Evolutionary conservation across 2,329 filamentous ascomycete species (phyloP), one percentile per base, ranked within the genome.

Genomic region (Purpureocillium takamizusanense): DNA sequence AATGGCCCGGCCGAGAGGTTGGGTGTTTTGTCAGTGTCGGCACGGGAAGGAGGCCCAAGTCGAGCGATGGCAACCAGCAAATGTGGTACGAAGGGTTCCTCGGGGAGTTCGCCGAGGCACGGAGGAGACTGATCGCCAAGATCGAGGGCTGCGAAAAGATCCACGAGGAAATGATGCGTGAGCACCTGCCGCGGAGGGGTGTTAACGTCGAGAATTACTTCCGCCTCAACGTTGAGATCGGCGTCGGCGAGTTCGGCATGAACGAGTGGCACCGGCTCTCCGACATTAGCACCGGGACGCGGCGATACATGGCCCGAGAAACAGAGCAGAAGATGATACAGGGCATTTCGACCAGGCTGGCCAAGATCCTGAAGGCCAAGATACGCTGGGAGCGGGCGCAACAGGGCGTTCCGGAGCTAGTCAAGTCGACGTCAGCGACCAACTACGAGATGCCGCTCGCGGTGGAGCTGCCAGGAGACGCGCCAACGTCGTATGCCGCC

Each of bases 161-260:
- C 2, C 92, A 98, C 57, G 79, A 86, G 54, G 77, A 78, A 50
- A 94, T 97, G 88, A 65, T 83, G 42, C 78, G 76, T 42, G 84
- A 94, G 35, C 78, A 89, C 48, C 69, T 97, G 16, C 65, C 76
- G 7, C 84, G 81, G 57, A 78, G 88, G 27, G 78, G 83, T 18
- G 86, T 97, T 42, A 89, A 84, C 51, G 75, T 78, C 37, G 89
- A 95, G 42, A 86, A 94, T 57, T 98, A 98, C 65, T 94, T 88
- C 59, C 83, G 92, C 7, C 69, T 97, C n/a, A 98, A 98, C 47
- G 92, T 97, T 31, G 89, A 97, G 55, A 81, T 95, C 13, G 92
- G 90, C 1, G 89, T 97, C 3, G 89, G 90, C 38, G 92, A 97
- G 55, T 97, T 95, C 57, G 90, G 86, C 37, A 97, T 98, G 88